Base-by-base conservation (phyloP, 495 filamentous ascomycete genomes). In the Penicillium atrosanguineum region DNA sequence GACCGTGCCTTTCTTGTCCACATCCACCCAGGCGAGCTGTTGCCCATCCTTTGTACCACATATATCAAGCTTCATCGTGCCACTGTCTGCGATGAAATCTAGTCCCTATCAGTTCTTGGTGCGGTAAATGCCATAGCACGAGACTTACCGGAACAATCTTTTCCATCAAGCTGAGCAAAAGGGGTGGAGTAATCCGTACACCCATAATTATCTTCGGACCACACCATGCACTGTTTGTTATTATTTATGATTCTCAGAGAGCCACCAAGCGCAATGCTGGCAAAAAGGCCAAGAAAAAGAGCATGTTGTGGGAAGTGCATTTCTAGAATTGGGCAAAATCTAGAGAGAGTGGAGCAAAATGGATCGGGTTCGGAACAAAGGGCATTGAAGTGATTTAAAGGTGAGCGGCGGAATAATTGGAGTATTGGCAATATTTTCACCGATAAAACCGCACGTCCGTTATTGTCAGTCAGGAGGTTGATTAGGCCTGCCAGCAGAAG, bases 121-220 rank as follows among this genome's bases (percentile, higher is more conserved):
- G 26, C 7, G 7, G 26, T 7, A 28, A 28, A 28, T 28, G 4
- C 26, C 26, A 28, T 4, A 28, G 7, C 26, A 28, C 7, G 26
- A 28, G 26, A 4, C 26, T 20, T 46, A 56, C 54, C 37, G 18
- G 48, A 56, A 41, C 36, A 56, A 26, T 56, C 54, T 8, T 40
- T 41, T 51, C 47, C 48, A 34, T 56, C 31, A 7, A 56, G 37
- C 34, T 29, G 29, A 6, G 31, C 42, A 51, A 56, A 56, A 18
- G 47, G 9, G 40, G 43, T 37, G 21, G 54, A 56, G 44, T 51
- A 56, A 5, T 48, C 54, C 3, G 48, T 56, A 20, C 48, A 51
- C 25, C 26, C 44, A 47, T 51, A 15, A 26, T 56, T 56, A 52
- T 56, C 43, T 20, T 51, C 28, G 2, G 48, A 56, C 41, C 25